phyloP scores from a whole-genome alignment of 768 basidiomycete genomes.

The Chalciporus chontae region DNA sequence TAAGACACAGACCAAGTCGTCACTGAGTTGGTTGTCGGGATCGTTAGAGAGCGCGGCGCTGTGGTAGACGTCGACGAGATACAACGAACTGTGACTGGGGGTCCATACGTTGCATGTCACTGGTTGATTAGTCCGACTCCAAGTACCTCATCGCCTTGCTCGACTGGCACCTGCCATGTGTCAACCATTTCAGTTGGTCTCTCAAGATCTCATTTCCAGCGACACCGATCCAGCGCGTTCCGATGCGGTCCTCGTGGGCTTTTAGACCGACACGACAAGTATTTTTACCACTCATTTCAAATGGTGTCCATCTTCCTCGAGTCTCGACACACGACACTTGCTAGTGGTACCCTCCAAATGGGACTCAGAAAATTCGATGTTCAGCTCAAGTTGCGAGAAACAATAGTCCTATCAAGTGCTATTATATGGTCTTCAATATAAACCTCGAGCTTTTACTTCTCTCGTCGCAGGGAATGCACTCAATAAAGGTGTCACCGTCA shows the following conservation, averaged over 20 bases:
- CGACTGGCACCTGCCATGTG: constrained; percentile 18
- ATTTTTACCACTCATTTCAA: background rate
- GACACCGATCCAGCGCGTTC: background rate
- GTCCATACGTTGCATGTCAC: too few relatives aligned
- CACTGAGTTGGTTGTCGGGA: background rate
- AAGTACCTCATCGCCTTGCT: background rate
- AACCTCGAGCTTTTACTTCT: too few relatives aligned
- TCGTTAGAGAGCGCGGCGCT: background rate
- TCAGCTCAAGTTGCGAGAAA: too few relatives aligned
- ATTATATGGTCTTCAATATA: too few relatives aligned
- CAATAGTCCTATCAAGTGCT: too few relatives aligned
- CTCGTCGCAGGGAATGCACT: too few relatives aligned
- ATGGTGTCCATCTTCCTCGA: too few relatives aligned
- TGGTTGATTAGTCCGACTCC: background rate
- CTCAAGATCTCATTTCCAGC: background rate
- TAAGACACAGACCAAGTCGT: constrained; percentile 7
- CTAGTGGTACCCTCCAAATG: too few relatives aligned
- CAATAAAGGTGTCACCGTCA: too few relatives aligned
- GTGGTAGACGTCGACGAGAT: background rate
- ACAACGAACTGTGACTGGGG: background rate
- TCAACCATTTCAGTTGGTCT: constrained; percentile 2
- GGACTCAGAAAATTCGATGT: too few relatives aligned
- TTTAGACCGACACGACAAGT: background rate
- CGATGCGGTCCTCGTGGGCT: constrained; percentile 5
- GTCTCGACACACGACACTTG: too few relatives aligned